Evolutionary conservation across 169 alveolate species (phyloP), one percentile per base, ranked within the genome.

Genomic region (Eimeria nieschulzi): DNA sequence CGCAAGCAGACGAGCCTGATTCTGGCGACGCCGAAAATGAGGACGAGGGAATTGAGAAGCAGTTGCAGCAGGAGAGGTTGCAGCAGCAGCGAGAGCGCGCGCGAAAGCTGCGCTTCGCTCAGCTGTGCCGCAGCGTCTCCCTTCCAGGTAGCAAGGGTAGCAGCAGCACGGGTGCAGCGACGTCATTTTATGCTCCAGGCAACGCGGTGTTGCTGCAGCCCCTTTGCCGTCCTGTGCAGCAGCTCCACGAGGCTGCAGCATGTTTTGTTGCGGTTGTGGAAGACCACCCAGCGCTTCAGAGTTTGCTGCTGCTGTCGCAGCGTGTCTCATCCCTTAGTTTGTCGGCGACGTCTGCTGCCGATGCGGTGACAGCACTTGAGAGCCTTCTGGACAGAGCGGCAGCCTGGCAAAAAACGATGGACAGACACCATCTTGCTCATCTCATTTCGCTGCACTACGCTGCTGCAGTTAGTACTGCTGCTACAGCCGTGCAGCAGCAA

Each of bases 11-110:
- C 13, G 75, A 8, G 23, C 54, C 75, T 8, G n/a, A 25, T 7
- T 26, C 78, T n/a, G 26, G 59, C n/a, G 75, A 61, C n/a, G 7
- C 46, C 21, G 70, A 59, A 51, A 3, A 33, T 23, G 87, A 70
- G 10, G 72, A 19, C 13, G 59, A 72, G 51, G 12, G 33, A 56
- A 53, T 33, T 12, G 88, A 87, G 83, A 51, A 72, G 61, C 92
- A 87, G 90, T 63, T 88, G 93, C 79, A 76, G 66, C 83, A 63
- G 39, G 93, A 88, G 64, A 21, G 93, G 21, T 83, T 83, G 26
- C 90, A 66, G 78, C 93, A 70, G 73, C 87, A 80, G 56, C 93
- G 93, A 1, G 93, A 90, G 23, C 93, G 93, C 15, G 91, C 91
- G 53, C 84, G 91, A 13, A 90, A 90, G 75, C 26, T 90, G 90